Evolutionary conservation across 2,329 filamentous ascomycete genomes (phyloP), one percentile per base, ranked within the genome.

Genomic region (Fusarium tupiense): DNA sequence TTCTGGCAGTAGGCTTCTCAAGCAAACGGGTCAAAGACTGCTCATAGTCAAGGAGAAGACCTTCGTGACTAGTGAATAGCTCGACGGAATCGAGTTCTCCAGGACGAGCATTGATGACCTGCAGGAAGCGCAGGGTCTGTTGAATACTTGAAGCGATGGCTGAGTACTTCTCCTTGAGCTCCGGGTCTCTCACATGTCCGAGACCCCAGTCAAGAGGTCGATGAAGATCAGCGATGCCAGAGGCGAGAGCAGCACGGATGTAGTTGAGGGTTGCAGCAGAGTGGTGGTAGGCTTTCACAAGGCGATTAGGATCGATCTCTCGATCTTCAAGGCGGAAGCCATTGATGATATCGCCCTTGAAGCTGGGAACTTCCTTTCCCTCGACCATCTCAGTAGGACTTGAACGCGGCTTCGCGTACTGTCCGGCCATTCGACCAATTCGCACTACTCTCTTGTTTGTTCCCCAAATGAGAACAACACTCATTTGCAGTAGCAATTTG

Each of bases 401-500:
- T 8, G 94, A 98, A 64, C 96, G 88, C 6, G 96, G 96, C 85
- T 99, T 99, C 37, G 96, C 96, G 80, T 98, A 99, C 86, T 99
- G 96, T 8, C 96, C 96, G 19, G 96, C 96, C 91, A 98, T 98
- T 69, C 96, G 91, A 22, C 94, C 96, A 79, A 99, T 97, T 76
- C 96, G 91, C 54, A 99, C 94, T 8, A 99, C 95, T 11, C 94
- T 93, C 84, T 91, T 91, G 84, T 89, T 87, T 67, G 88, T 88
- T 76, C 94, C 96, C 92, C 95, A 98, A 82, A 98, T 95, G 69
- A 99, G 88, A 3, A 99, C 94, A 77, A 99, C 86, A 75, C 94
- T 97, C 96, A 99, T 98, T 85, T 99, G 96, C 68, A 99, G 86
- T 37, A 99, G 89, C 33, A 99, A 90, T 85, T 98, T 98, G 83